phyloP scores from a whole-genome alignment of 352 stramenopile species.

The Phytophthora quininea region DNA sequence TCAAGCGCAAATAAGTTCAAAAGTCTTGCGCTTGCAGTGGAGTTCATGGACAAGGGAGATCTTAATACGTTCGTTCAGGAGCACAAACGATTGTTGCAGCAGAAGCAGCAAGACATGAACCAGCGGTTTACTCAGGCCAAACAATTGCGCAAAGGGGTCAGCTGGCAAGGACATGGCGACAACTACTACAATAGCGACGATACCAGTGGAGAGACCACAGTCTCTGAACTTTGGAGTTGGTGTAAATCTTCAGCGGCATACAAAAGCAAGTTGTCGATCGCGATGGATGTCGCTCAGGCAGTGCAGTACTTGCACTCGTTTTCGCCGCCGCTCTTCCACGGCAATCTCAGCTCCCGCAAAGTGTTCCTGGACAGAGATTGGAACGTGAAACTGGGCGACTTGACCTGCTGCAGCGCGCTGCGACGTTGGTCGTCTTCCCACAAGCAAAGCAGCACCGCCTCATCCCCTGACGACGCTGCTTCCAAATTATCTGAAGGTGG shows the following conservation, averaged over 20 bases:
- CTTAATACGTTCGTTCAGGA: slow-evolving; percentile 45
- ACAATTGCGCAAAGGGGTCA: slow-evolving; percentile 9
- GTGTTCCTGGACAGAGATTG: slow-evolving; percentile 47
- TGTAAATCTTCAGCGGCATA: slow-evolving; percentile 19
- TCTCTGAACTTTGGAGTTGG: slow-evolving; percentile 33
- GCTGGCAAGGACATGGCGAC: slow-evolving; percentile 13
- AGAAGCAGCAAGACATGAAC: slow-evolving; percentile 7
- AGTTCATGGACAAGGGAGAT: slow-evolving; percentile 45
- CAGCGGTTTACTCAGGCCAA: background rate
- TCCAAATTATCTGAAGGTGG: slow-evolving; percentile 19
- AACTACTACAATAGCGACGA: background rate
- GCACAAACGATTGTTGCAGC: slow-evolving; percentile 29
- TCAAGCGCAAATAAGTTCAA: background rate
- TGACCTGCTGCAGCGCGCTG: slow-evolving; percentile 50
- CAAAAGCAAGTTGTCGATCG: slow-evolving; percentile 51
- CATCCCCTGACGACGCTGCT: slow-evolving; percentile 3
- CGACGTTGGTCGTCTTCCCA: slow-evolving; percentile 42
- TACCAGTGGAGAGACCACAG: slow-evolving; percentile 12
- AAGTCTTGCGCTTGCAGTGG: slow-evolving; percentile 42
- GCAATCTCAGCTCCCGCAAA: slow-evolving; percentile 52
- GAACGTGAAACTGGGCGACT: slow-evolving; percentile 49
- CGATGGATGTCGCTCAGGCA: slow-evolving; percentile 42
- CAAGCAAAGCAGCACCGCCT: slow-evolving; percentile 11
- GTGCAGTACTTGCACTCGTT: slow-evolving; percentile 60
- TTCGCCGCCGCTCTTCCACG: slow-evolving; percentile 42